Evolutionary conservation across 805 yeast genomes (phyloP), one percentile per base, ranked within the genome.

Genomic region (Priceomyces haplophilus): DNA sequence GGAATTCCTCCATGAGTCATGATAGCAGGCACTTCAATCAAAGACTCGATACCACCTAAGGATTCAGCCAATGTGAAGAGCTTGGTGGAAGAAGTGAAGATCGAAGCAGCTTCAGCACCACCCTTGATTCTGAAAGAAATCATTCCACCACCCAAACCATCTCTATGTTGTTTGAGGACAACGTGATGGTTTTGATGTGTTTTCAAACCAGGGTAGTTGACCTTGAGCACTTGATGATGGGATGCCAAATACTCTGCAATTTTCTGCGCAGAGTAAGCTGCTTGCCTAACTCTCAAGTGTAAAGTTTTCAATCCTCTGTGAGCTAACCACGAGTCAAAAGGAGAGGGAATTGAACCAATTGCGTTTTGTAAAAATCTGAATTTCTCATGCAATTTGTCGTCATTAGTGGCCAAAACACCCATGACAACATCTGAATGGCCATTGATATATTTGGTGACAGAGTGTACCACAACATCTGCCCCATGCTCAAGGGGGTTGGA

Each of bases 1-100:
- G 93, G 88, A 63, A 87, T 87, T 61, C 95, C 95, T 43, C 91
- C 93, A 57, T 87, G 96, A 55, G 96, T 87, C 96, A 87, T 87
- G 44, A 81, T 79, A 37, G 95, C 93, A 33, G 96, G 96, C 38
- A 88, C 90, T 67, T 88, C 95, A 51, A 85, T 69, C 57, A 87
- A 73, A 7, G 90, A 82, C 71, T 88, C 96, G 49, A 88, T 82
- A 53, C 96, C 96, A 52, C 96, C 96, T 48, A 88, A 76, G 16
- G 95, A 86, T 70, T 88, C 96, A 44, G 96, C 95, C 58, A 88
- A 73, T 16, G 93, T 82, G 75, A 88, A 88, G 47, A 85, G 61
- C 69, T 83, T 79, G 49, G 95, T 85, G 36, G 80, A 58, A 36
- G 85, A 79, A 46, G 90, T 78, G 75, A 88, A 85, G 52, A 72